Conservation (phyloP, 2,329 filamentous ascomycete genomes). For the Colletotrichum sansevieriae region DNA sequence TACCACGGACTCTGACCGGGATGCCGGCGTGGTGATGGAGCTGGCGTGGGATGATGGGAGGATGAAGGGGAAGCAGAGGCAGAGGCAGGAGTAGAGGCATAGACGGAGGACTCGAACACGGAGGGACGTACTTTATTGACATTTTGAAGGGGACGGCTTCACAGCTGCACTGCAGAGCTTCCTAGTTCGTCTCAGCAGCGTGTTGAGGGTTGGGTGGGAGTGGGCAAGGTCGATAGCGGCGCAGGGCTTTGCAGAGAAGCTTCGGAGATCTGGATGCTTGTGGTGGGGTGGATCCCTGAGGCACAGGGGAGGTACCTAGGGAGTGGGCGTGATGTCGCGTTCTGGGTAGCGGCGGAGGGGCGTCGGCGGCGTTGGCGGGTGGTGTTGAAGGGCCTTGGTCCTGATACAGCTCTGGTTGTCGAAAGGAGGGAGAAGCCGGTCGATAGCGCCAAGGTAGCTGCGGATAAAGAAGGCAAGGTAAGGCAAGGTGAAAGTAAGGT, state of each 20-base stretch:
- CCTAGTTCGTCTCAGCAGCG: constrained; percentile 42
- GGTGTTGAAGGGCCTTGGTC: constrained; percentile 30
- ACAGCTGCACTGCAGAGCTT: constrained; percentile 42
- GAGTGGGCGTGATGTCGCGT: constrained; percentile 34
- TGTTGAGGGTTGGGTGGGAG: constrained; percentile 42
- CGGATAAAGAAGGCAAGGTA: constrained; percentile 30
- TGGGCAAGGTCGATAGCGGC: constrained; percentile 42
- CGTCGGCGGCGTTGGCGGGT: constrained; percentile 30
- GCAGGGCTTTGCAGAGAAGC: constrained; percentile 42
- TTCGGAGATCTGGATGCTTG: constrained; percentile 43
- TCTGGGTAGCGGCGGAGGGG: constrained; percentile 39
- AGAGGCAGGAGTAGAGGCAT: constrained; percentile 25
- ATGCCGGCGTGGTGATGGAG: constrained; percentile 39
- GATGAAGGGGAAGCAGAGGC: constrained; percentile 21
- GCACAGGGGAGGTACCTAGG: constrained; percentile 41
- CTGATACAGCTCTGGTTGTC: constrained; percentile 29
- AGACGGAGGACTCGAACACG: constrained; percentile 27
- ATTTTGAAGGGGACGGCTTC: constrained; percentile 49
- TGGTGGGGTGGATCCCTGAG: constrained; percentile 43
- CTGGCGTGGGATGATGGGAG: constrained; percentile 28
- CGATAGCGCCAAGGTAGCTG: constrained; percentile 34
- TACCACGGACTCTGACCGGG: constrained; percentile 38
- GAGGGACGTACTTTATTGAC: constrained; percentile 67
- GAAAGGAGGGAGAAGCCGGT: constrained; percentile 30
- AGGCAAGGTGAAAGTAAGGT: constrained; percentile 26